A percentile compares a stretch with the other conserved stretches of the same genome.
phyloP scores from a whole-genome alignment of 208 protist genomes.

The Trypanosoma avium region DNA sequence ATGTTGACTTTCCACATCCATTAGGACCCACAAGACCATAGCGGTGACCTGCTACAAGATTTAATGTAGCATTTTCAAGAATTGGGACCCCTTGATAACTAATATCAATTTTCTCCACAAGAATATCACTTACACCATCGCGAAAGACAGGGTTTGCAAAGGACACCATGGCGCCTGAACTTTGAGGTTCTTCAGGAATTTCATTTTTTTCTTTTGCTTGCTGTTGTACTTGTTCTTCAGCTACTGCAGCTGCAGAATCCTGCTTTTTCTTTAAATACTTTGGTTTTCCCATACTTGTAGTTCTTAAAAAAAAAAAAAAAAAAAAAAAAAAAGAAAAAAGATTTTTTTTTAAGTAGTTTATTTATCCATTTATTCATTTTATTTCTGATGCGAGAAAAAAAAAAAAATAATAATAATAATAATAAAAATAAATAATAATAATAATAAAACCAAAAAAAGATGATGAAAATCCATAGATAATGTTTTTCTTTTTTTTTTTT shows the following conservation, averaged over 20 bases:
- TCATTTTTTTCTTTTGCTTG: not conserved
- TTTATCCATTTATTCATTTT: too few relatives aligned
- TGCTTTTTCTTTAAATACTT: conserved; percentile 88
- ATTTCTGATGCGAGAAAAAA: too few relatives aligned
- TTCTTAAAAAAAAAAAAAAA: conserved; percentile 9
- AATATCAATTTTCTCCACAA: conserved; percentile 88
- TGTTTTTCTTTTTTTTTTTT: too few relatives aligned
- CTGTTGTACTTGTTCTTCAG: conserved; percentile 24
- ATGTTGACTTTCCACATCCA: conserved; percentile 93
- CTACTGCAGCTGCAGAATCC: conserved; percentile 35
- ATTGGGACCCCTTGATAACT: conserved; percentile 85
- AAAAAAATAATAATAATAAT: conserved; percentile 15
- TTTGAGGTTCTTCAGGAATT: conserved; percentile 28
- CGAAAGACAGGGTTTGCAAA: conserved; percentile 83
- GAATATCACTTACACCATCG: conserved; percentile 83
- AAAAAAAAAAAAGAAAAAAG: conserved; percentile 21
- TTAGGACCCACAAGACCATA: conserved; percentile 92
- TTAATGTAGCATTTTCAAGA: conserved; percentile 85
- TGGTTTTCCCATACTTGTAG: conserved; percentile 64
- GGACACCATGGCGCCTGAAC: conserved; percentile 82
- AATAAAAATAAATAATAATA: not conserved
- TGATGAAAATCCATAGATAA: too few relatives aligned
- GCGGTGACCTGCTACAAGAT: conserved; percentile 77
- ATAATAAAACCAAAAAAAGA: too few relatives aligned
- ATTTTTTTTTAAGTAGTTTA: too few relatives aligned